Conservation (phyloP, 106 monocot genomes). For the Narthecium ossifragum region DNA sequence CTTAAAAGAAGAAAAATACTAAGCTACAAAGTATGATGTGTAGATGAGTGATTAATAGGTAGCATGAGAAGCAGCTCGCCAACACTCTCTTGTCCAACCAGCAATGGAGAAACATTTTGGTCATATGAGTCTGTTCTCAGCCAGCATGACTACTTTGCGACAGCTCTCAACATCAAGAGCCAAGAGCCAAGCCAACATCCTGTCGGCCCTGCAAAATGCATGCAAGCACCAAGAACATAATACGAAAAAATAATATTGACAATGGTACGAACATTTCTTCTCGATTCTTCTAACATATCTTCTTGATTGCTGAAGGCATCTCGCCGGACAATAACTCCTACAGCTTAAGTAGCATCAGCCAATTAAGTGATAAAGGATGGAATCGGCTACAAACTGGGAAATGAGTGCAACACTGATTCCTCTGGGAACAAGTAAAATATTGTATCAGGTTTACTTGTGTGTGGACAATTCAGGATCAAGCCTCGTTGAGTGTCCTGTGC, state of each 20-base stretch:
- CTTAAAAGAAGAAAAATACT: too few species aligned
- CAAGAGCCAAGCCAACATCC: background rate
- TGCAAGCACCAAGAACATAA: background rate
- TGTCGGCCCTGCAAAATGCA: background rate
- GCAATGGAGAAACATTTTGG: background rate
- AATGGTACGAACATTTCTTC: background rate
- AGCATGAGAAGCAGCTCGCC: background rate
- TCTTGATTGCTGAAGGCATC: background rate
- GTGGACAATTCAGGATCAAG: conserved; percentile 23
- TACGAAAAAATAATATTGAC: too few species aligned
- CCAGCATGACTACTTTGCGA: background rate
- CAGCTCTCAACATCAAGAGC: background rate
- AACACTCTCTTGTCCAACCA: background rate
- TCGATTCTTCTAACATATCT: background rate
- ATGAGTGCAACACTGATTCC: conserved; percentile 44
- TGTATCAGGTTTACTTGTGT: conserved; percentile 51
- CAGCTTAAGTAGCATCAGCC: conserved; percentile 15
- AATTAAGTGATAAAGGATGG: conserved; percentile 18
- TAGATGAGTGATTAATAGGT: background rate
- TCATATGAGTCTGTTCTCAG: background rate
- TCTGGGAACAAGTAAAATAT: conserved; percentile 24
- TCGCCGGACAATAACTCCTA: conserved; percentile 22
- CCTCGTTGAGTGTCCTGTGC: conserved; percentile 37
- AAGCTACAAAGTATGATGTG: too few species aligned
- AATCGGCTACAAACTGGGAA: conserved; percentile 26